Evolutionary conservation across 495 filamentous ascomycete genomes (phyloP).

Genomic region (Usnea hakonensis): DNA sequence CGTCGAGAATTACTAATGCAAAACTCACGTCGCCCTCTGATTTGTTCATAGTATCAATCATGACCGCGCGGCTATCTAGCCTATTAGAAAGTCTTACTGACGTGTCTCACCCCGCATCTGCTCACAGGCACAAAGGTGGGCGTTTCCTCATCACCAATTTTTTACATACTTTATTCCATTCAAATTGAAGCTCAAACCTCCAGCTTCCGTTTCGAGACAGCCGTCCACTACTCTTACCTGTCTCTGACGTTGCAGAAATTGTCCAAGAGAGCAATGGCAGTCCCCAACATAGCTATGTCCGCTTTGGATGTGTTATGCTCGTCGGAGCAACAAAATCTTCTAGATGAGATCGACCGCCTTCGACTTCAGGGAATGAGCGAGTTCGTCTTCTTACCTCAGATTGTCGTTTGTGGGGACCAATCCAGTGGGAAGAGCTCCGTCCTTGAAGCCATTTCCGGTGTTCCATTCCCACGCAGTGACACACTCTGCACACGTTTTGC

Average conservation of each 20-base stretch:
- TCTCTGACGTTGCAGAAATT: background rate
- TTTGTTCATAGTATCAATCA: background rate
- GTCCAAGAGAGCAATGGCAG: background rate
- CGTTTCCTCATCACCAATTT: background rate
- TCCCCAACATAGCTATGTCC: background rate
- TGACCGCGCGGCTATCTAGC: background rate
- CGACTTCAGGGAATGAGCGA: constrained; percentile 48
- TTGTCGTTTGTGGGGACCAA: constrained; percentile 58
- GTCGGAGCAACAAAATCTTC: constrained; percentile 39
- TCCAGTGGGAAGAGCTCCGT: constrained; percentile 57
- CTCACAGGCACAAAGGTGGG: background rate
- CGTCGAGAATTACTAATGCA: too few relatives aligned
- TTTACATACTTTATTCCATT: background rate
- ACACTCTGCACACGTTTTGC: constrained; percentile 51
- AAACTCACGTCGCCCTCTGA: too few relatives aligned
- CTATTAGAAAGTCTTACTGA: background rate
- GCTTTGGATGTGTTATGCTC: background rate
- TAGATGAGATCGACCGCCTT: constrained; percentile 52
- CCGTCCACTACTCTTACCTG: background rate
- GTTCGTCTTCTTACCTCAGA: constrained; percentile 50
- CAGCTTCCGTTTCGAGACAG: background rate
- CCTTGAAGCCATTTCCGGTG: constrained; percentile 56
- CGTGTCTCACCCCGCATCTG: background rate
- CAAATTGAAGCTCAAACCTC: background rate
- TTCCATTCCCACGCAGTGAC: constrained; percentile 49